These are phyloP conservation scores for Blechomonas ayalai DNA, from an alignment of 208 protist species.

Conservation along the genomic window DNA sequence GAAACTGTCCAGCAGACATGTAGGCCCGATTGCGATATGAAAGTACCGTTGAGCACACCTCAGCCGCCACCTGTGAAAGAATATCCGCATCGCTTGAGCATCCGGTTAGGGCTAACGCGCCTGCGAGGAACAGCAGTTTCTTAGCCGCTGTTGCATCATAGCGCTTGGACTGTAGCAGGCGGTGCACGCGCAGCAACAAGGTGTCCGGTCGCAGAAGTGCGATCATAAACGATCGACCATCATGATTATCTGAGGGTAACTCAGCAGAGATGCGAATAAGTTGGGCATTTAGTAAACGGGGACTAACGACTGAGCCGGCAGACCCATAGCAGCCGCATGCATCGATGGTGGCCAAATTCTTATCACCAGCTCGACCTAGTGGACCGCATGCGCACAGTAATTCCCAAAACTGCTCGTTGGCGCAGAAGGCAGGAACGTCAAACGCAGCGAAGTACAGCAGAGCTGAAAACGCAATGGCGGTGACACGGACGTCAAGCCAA, in stretches of 20 bases:
- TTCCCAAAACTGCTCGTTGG: slow-evolving; percentile 37
- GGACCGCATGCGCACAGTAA: slow-evolving; percentile 70
- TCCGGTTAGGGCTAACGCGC: slow-evolving; percentile 28
- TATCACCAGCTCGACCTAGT: slow-evolving; percentile 54
- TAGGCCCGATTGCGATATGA: slow-evolving; percentile 51
- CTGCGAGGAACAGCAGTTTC: slow-evolving; percentile 63
- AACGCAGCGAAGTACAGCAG: slow-evolving; percentile 58
- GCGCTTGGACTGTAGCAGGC: slow-evolving; percentile 24
- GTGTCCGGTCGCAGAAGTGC: slow-evolving; percentile 3
- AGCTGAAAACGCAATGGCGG: slow-evolving; percentile 46
- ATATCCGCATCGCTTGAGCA: slow-evolving; percentile 9
- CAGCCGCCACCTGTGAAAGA: slow-evolving; percentile 10
- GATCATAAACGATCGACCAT: slow-evolving; percentile 6
- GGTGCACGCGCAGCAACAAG: slow-evolving; percentile 15
- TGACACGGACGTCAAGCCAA: slow-evolving; percentile 79
- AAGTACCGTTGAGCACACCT: slow-evolving; percentile 20
- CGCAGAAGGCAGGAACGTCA: slow-evolving; percentile 14
- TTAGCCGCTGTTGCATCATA: slow-evolving; percentile 31
- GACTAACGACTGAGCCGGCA: slow-evolving; percentile 33
- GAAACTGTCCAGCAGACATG: slow-evolving; percentile 11
- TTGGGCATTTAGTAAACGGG: slow-evolving; percentile 18
- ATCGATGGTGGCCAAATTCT: slow-evolving; percentile 30
- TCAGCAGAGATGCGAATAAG: slow-evolving; percentile 13
- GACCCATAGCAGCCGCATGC: slow-evolving; percentile 33
- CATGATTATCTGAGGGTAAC: neutral